Evolutionary conservation across 257 asterid species (phyloP), one percentile per base, ranked within the genome.

Genomic region (Mitragyna speciosa): DNA sequence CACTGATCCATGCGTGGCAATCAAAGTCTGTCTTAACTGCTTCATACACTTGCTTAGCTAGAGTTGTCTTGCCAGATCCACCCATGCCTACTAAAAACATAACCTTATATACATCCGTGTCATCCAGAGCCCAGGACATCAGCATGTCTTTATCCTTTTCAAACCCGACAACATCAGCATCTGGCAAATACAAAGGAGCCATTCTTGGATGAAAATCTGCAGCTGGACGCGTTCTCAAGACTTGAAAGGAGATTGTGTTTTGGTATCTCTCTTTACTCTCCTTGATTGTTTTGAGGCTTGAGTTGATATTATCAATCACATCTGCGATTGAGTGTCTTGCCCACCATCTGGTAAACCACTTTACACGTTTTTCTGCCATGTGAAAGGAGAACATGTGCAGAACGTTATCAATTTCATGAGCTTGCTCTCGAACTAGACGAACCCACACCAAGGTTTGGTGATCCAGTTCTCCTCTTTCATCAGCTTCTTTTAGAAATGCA

Each of bases 31-130:
- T 6, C 76, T 82, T 82, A 0, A 78, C 76, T 56, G 58, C 73
- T 6, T 82, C 79, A 16, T 58, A 82, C 28, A 78, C 85, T 54
- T 51, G 31, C 16, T 52, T 78, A 54, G 51, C 79, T 24, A 82
- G 78, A 5, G 81, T 54, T 30, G 84, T 70, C 81, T 82, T 82
- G 69, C 84, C 84, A 2, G 84, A 76, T 59, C 84, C 84, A 56
- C 78, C 81, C 81, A 70, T 82, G 2, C 84, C 81, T 39, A 70
- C 78, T 0, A 82, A 78, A 12, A 82, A 82, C 78, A 24, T 48
- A n/a, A 51, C 74, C 43, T 78, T 33, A 14, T 59, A 48, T 3
- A 48, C 30, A 24, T 51, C 54, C 43, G 22, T 39, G 5, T 4
- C 16, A 51, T 70, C 81, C 1, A 45, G 81, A 19, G 74, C 74